Evolutionary conservation across 257 asterid species (phyloP), one percentile per base, ranked within the genome.

Genomic region (Penstemon barbatus): DNA sequence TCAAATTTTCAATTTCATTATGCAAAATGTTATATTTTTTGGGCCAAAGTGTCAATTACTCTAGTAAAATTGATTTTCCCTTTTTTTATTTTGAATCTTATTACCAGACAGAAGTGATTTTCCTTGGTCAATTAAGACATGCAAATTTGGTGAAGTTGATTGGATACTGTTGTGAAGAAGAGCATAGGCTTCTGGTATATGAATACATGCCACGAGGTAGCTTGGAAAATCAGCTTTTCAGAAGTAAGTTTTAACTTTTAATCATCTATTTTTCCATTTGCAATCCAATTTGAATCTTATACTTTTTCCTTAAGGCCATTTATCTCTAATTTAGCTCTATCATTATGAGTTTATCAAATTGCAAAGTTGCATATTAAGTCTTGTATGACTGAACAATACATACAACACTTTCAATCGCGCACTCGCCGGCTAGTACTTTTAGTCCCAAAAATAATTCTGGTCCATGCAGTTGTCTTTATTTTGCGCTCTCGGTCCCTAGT

Each of bases 131-230:
- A 71, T 75, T 92, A 75, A 87, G 98, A 42, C 97, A 92, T 78
- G 81, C 81, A 37, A 82, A 92, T 86, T 72, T 92, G 79, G 98
- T 92, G 79, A 92, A 86, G 79, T 33, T 92, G 88, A 92, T 92
- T 6, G 98, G 98, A n/a, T 92, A 87, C 70, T 92, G 98, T n/a
- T 87, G 91, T 19, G 98, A 92, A 68, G 98, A 92, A 75, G 97
- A 92, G 75, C 97, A 92, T 36, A 85, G 98, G 81, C 85, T 92
- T 65, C 75, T 92, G 39, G 98, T 92, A 1, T 92, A 92, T 48
- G 97, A 92, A 48, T 92, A 92, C 84, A 84, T 92, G 97, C 96
- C 98, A 3, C 73, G 98, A 49, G 98, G 98, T 4, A 92, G 98
- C 87, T 73, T 92, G 79, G 98, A 92, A 72, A 92, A 86, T 76